These are phyloP conservation scores for Ettlia oleoabundans DNA, from an alignment of 139 green algal species.

Conservation along the genomic window DNA sequence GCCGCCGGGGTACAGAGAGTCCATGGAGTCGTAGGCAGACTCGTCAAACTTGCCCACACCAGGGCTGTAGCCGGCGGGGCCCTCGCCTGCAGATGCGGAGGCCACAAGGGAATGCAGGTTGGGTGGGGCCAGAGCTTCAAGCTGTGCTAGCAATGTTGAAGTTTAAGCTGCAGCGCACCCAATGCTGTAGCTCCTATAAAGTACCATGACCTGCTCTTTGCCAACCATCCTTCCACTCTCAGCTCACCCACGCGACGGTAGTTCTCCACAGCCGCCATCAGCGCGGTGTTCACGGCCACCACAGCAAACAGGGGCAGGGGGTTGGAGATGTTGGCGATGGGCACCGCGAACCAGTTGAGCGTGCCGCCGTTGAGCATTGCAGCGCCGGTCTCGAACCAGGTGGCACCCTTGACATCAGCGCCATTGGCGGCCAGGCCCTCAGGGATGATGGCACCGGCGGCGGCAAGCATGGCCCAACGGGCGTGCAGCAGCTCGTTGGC, in stretches of 20 bases:
- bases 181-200: no score
- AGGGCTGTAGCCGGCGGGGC: slow-evolving; percentile 89
- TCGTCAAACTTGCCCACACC: slow-evolving; percentile 94
- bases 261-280: slow-evolving; percentile 91
- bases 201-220: no score
- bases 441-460: slow-evolving; percentile 95
- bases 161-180: no score
- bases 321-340: slow-evolving; percentile 88
- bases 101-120: background rate
- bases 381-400: slow-evolving; percentile 95
- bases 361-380: slow-evolving; percentile 94
- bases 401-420: slow-evolving; percentile 84
- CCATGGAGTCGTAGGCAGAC: slow-evolving; percentile 85
- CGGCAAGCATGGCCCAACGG: slow-evolving; percentile 98
- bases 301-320: slow-evolving; percentile 88
- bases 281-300: slow-evolving; percentile 78
- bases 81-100: slow-evolving; percentile 48
- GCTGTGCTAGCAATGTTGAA: background rate
- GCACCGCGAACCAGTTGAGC: slow-evolving; percentile 96
- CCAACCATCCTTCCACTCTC: background rate
- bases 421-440: slow-evolving; percentile 94
- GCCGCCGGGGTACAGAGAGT: slow-evolving; percentile 94
- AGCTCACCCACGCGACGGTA: slow-evolving; percentile 65
- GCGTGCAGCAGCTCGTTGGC: slow-evolving; percentile 94
- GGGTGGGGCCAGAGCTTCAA: background rate